phyloP scores from a whole-genome alignment of 2,329 filamentous ascomycete genomes.

The Orbilia quercus region DNA sequence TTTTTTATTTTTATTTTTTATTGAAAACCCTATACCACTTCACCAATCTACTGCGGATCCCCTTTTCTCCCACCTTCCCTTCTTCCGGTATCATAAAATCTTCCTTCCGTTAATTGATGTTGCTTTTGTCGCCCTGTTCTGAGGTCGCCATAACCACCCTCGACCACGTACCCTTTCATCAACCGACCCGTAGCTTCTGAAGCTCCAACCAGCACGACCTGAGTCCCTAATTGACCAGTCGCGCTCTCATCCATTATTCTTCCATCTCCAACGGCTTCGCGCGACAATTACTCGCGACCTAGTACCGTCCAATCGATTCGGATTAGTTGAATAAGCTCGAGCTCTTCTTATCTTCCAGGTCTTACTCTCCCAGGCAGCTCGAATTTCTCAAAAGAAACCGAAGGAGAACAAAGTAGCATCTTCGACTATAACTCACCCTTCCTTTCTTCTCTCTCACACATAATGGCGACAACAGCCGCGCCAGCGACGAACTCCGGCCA shows the following conservation, averaged over 20 bases:
- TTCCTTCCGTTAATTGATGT: conserved; percentile 29
- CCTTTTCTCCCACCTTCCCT: too few relatives aligned
- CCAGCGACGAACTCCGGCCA: conserved; percentile 50
- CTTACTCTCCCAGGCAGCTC: conserved; percentile 8
- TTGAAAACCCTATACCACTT: too few relatives aligned
- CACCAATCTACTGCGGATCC: too few relatives aligned
- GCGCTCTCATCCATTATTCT: not conserved
- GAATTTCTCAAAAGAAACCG: conserved; percentile 9
- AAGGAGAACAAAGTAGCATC: conserved; percentile 17
- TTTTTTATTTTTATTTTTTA: too few relatives aligned
- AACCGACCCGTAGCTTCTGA: not conserved
- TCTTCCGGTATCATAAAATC: not conserved
- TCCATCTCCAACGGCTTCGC: not conserved
- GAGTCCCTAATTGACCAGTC: not conserved
- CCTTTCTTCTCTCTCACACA: conserved; percentile 1
- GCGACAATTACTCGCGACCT: not conserved
- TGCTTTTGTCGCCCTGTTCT: conserved; percentile 7
- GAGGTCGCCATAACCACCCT: not conserved
- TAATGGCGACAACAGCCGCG: conserved; percentile 55
- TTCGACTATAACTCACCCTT: conserved; percentile 2
- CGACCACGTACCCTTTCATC: not conserved
- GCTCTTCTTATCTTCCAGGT: conserved; percentile 8
- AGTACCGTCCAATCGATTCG: not conserved
- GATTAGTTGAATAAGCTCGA: conserved; percentile 4
- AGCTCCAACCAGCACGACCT: not conserved